A percentile compares a stretch with the other conserved stretches of the same genome.
phyloP scores from a whole-genome alignment of 2,329 filamentous ascomycete genomes.

The Fusarium fracticaudum region DNA sequence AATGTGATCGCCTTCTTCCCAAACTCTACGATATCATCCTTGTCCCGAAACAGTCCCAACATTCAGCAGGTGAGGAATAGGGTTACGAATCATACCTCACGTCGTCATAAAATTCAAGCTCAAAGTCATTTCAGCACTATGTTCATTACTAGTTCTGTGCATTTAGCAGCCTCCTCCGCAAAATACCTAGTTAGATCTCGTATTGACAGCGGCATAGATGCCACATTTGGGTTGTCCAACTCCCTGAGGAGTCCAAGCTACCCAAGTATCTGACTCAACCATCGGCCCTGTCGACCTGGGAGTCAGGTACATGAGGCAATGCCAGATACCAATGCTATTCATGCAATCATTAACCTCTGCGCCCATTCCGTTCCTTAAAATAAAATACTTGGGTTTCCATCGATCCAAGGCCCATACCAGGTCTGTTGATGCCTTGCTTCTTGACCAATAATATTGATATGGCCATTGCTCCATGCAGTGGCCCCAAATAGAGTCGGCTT shows the following conservation, averaged over 20 bases:
- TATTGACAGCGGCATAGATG: constrained; percentile 16
- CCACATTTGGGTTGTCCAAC: constrained; percentile 20
- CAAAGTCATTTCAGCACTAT: constrained; percentile 38
- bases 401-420: constrained; percentile 15
- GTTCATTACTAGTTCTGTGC: constrained; percentile 46
- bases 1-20: constrained; percentile 11
- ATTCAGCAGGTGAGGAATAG: background rate
- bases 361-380: constrained; percentile 37
- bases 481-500: constrained; percentile 5
- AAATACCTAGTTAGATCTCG: constrained; percentile 33
- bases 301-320: constrained; percentile 39
- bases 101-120: background rate
- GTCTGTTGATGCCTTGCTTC: constrained; percentile 17
- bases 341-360: constrained; percentile 50
- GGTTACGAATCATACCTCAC: constrained; percentile 5
- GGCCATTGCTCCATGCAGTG: background rate
- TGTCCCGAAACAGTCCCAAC: background rate
- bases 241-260: constrained; percentile 11
- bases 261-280: constrained; percentile 27
- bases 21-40: background rate
- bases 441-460: constrained; percentile 7
- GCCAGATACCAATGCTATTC: constrained; percentile 50
- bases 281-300: constrained; percentile 19
- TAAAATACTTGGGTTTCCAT: constrained; percentile 30
- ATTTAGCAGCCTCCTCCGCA: constrained; percentile 34